Base-by-base conservation (phyloP, 2,329 filamentous ascomycete species). In the Cladosporium phlei region DNA sequence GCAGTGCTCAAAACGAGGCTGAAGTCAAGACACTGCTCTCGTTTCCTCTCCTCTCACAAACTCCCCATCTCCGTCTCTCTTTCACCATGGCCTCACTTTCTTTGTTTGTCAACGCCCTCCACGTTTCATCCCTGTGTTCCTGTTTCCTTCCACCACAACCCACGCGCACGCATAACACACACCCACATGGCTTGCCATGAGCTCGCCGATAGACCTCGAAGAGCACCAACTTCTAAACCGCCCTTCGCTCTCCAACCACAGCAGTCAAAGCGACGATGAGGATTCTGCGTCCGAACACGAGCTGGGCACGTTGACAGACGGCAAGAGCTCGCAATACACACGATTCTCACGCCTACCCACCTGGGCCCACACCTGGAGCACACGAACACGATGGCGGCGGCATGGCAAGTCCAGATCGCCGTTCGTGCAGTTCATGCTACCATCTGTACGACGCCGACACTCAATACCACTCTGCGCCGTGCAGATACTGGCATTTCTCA, bases 401-500 rank as follows among this genome's bases (percentile, higher is more conserved):
- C 9, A 11, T 24, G 40, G 40, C 37, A 12, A 24, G 24, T 27
- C 37, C 37, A 27, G 37, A 27, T 27, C 30, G 40, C 21, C 40
- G 20, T 14, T 35, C 4, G 29, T 30, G 21, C 17, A 9, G 3
- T 44, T 44, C 29, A 22, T 19, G 11, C 8, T 44, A 12, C 29
- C 30, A 14, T 5, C 21, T 12, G 30, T 24, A 21, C 37, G 52
- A 34, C 50, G 54, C 33, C 37, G 54, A 37, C 49, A 52, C 33
- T 52, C 50, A 11, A 20, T 50, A n/a, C 38, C 45, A 11, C 49
- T 51, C 19, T 46, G 51, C 33, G 38, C 44, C 11, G 37, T 46
- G 11, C 52, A 56, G 33, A 43, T 50, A 19, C n/a, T 50, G 11
- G 37, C 44, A 5, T 43, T 57, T 4, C 24, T 50, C 12, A 49